phyloP scores from a whole-genome alignment of 2,329 filamentous ascomycete genomes.

The Teratosphaeria nubilosa region DNA sequence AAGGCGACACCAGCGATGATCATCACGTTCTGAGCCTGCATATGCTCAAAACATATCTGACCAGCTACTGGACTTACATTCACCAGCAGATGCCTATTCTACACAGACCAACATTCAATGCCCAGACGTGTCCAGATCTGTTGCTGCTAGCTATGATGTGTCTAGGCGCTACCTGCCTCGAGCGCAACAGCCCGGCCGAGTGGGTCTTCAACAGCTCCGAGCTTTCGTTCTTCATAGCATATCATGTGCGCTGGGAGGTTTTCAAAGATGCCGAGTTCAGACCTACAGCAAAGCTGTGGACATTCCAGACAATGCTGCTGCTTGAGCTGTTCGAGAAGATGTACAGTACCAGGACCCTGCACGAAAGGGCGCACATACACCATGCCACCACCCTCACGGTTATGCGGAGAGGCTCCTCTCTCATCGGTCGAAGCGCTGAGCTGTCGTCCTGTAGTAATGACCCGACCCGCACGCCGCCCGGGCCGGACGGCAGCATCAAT shows the following conservation, averaged over 20 bases:
- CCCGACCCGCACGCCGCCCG: constrained; percentile 30
- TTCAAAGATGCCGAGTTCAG: constrained; percentile 86
- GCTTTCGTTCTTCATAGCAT: constrained; percentile 80
- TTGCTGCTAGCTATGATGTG: constrained; percentile 82
- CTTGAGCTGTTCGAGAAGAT: constrained; percentile 96
- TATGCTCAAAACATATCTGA: constrained; percentile 94
- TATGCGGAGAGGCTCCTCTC: constrained; percentile 84
- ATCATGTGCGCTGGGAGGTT: constrained; percentile 90
- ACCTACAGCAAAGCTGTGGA: constrained; percentile 88
- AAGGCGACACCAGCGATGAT: constrained; percentile 60
- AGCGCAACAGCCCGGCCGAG: constrained; percentile 66
- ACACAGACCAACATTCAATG: constrained; percentile 86
- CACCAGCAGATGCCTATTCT: constrained; percentile 90
- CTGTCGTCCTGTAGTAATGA: constrained; percentile 66
- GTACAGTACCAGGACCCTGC: constrained; percentile 83
- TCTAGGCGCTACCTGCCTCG: constrained; percentile 81
- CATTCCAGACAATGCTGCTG: constrained; percentile 82
- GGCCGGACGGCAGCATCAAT: constrained; percentile 38
- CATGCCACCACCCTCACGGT: constrained; percentile 91
- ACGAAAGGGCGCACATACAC: constrained; percentile 92
- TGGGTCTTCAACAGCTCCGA: constrained; percentile 68
- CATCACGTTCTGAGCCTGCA: constrained; percentile 63
- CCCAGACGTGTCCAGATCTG: constrained; percentile 75
- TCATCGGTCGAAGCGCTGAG: constrained; percentile 80
- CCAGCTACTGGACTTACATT: constrained; percentile 90